Evolutionary conservation across 2,329 filamentous ascomycete genomes (phyloP), one percentile per base, ranked within the genome.

Genomic region (Diaporthe ilicicola): DNA sequence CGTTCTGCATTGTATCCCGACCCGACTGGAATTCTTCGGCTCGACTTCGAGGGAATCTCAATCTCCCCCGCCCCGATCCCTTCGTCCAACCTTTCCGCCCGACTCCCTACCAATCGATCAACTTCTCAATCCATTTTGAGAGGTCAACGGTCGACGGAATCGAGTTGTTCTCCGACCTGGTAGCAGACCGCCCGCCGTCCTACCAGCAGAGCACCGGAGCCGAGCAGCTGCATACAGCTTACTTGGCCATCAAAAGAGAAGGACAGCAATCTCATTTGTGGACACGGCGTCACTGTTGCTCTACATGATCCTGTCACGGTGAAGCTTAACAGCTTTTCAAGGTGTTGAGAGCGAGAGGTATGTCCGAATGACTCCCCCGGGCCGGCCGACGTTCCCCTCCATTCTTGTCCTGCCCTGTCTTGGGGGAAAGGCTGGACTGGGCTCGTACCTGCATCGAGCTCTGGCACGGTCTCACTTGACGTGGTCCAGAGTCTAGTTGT

Each of bases 11-110:
- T 61, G 69, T 69, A 64, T n/a, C 64, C 69, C 72, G 62, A 72
- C 42, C 64, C 73, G 69, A 72, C 70, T 76, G 75, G 74, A 82
- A 84, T 85, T 84, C 83, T 83, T 83, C 79, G 79, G 79, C 78
- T 78, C 78, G 78, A 78, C 79, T 73, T 79, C 78, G 78, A 82
- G 81, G 59, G 82, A 84, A 84, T 82, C 82, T 78, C 77, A 78
- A 75, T 77, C 78, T 79, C 78, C 78, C 77, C 79, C 76, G 75
- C 76, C 67, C 75, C 74, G 76, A 79, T 78, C 80, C 80, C 81
- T 82, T 79, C 78, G 77, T 78, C 74, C 75, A 73, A 44, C 70
- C 66, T 51, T 70, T 64, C 66, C 67, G 59, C 67, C 66, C 51
- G 39, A 29, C 67, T 67, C 61, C 61, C 67, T 71, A 51, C 34